Evolutionary conservation across 371 early-diverging fungal species (phyloP), one percentile per base, ranked within the genome.

Genomic region (Haplosporangium sp.): DNA sequence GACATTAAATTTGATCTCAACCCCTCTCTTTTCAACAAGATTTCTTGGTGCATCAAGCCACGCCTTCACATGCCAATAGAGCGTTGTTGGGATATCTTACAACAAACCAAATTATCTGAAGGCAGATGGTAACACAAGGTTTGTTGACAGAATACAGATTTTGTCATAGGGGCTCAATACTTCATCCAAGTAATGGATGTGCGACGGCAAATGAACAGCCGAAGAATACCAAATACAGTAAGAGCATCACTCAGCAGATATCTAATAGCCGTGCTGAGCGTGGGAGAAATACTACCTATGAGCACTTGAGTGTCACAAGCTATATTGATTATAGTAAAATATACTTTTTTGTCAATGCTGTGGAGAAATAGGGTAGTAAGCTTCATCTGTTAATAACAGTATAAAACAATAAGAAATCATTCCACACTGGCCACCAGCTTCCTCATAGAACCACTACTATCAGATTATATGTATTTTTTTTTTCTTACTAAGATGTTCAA

Each of bases 191-290:
- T 13, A 55, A 9, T 55, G 55, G 19, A 55, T 15, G 34, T 17
- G 9, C 42, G 3, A 19, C 68, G 68, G 68, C 68, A 61, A 68
- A 68, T 61, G 53, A 61, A 66, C 7, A 39, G 13, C 61, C 68
- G 61, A 50, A 27, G 17, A 19, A 38, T 57, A 35, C 68, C 61
- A 61, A 61, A 61, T 68, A 53, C 40, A 34, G 61, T 61, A 68
- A 61, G 60, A 17, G 60, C 34, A 68, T 68, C 68, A 68, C 68
- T 68, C 68, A 68, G 68, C 68, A 61, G 8, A 13, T 48, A 17
- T 48, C 13, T 15, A 47, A 35, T 45, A 5, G 35, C 42, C 42
- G 11, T 20, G 27, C 10, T 34, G 27, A 34, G 19, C 55, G 55
- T 55, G 55, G 55, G 55, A 55, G 55, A 55, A 55, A 55, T 9